These are phyloP conservation scores for Suillus variegatus DNA, from an alignment of 768 basidiomycete genomes.

Conservation along the genomic window DNA sequence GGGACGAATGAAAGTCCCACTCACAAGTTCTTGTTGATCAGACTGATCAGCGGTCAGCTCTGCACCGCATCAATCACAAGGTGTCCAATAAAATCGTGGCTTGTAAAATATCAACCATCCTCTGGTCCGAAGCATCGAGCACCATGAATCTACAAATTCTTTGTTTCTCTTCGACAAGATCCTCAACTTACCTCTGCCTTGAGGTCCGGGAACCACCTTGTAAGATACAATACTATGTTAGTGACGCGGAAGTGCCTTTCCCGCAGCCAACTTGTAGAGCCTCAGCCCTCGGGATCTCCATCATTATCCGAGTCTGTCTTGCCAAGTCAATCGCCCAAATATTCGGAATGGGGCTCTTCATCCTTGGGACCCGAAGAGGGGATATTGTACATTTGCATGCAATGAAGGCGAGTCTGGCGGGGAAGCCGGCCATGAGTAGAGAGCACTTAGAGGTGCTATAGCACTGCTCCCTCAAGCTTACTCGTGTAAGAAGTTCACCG, in stretches of 20 bases:
- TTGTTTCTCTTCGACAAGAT: neutral
- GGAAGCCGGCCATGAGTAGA: too few species aligned
- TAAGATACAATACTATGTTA: neutral
- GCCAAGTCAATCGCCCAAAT: neutral
- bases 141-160: neutral
- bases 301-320: neutral
- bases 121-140: neutral
- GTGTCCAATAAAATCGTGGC: neutral
- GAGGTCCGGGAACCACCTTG: neutral
- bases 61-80: neutral
- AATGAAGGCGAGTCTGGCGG: too few species aligned
- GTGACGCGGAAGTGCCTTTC: neutral
- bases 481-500: too few species aligned
- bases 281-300: neutral
- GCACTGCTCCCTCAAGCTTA: too few species aligned
- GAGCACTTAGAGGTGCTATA: too few species aligned
- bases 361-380: neutral
- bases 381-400: neutral
- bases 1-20: neutral
- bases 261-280: neutral
- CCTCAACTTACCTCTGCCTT: neutral
- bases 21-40: neutral
- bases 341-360: neutral
- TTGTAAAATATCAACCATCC: neutral
- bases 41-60: neutral